phyloP scores from a whole-genome alignment of 2,329 filamentous ascomycete species.

The Ophiostoma ulmi region DNA sequence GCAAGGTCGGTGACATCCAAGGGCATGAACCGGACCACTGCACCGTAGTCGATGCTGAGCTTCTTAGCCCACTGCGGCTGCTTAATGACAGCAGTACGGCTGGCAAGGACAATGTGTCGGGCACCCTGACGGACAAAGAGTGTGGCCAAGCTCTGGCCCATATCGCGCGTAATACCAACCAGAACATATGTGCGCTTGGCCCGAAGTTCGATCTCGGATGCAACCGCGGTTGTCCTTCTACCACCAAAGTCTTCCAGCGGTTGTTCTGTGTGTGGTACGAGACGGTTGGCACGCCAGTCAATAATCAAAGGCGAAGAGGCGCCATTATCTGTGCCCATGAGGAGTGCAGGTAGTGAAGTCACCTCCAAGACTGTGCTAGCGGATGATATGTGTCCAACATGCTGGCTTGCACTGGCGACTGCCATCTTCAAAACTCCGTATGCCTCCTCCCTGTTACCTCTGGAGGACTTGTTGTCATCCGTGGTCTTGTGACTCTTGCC shows the following conservation, averaged over 20 bases:
- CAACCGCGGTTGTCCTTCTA: not conserved
- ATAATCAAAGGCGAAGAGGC: conserved; percentile 29
- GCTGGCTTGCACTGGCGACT: not conserved
- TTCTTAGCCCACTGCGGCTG: conserved; percentile 35
- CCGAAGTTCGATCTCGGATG: conserved; percentile 27
- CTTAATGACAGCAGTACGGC: conserved; percentile 35
- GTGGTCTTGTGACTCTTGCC: not conserved
- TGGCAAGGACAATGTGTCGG: conserved; percentile 38
- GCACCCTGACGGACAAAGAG: conserved; percentile 39
- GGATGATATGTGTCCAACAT: not conserved
- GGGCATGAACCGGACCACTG: conserved; percentile 28
- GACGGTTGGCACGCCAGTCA: conserved; percentile 39
- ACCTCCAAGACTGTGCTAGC: not conserved
- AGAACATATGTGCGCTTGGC: conserved; percentile 39
- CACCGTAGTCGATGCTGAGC: conserved; percentile 29
- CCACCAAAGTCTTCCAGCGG: conserved; percentile 6
- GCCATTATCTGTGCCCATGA: not conserved
- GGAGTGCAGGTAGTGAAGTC: not conserved
- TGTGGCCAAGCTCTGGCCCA: conserved; percentile 42
- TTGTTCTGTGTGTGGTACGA: conserved; percentile 29
- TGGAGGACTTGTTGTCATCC: not conserved
- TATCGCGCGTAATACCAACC: conserved; percentile 41
- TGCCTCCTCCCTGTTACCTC: not conserved
- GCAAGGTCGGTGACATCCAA: conserved; percentile 33
- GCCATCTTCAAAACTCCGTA: not conserved